These are phyloP conservation scores for Blastobotrys petasosporus DNA, from an alignment of 1,139 yeast genomes.

Conservation along the genomic window DNA sequence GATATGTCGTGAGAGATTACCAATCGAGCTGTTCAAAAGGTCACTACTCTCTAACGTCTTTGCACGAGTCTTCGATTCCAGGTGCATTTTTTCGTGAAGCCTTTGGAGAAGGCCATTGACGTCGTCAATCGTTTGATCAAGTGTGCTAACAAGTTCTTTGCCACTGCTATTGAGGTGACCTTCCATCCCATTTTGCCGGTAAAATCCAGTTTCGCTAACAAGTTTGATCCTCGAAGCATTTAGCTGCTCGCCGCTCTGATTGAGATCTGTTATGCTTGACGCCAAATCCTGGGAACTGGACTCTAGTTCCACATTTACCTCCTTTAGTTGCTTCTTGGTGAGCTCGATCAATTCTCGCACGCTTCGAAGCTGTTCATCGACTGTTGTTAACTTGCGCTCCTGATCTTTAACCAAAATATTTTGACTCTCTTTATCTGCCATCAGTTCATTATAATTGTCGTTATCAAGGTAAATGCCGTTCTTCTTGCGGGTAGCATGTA, in stretches of 20 bases:
- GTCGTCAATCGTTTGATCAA: slow-evolving; percentile 28
- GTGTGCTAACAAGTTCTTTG: slow-evolving; percentile 23
- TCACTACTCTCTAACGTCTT: slow-evolving; percentile 17
- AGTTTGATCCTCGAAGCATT: slow-evolving; percentile 21
- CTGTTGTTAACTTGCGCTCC: slow-evolving; percentile 39
- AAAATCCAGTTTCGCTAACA: slow-evolving; percentile 19
- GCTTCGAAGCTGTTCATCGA: slow-evolving; percentile 40
- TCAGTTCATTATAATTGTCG: slow-evolving; percentile 43
- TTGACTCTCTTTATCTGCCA: slow-evolving; percentile 45
- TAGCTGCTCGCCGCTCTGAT: slow-evolving; percentile 20
- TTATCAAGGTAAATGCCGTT: slow-evolving; percentile 62
- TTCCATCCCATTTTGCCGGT: too few species aligned
- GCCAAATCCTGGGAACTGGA: slow-evolving; percentile 16
- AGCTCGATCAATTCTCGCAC: slow-evolving; percentile 31
- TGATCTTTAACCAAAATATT: slow-evolving; percentile 43
- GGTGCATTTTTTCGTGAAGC: slow-evolving; percentile 19
- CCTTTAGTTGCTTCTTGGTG: slow-evolving; percentile 23
- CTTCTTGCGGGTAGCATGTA: slow-evolving; percentile 49
- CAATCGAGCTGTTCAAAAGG: slow-evolving; percentile 10
- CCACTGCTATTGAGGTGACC: slow-evolving; percentile 20
- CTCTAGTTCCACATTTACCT: slow-evolving; percentile 27
- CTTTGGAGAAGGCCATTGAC: slow-evolving; percentile 24
- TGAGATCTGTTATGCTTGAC: slow-evolving; percentile 18
- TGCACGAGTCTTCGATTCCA: slow-evolving; percentile 17
- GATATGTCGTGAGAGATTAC: slow-evolving; percentile 2